phyloP scores from a whole-genome alignment of 2,329 filamentous ascomycete species.

The Metarhizium guizhouense region DNA sequence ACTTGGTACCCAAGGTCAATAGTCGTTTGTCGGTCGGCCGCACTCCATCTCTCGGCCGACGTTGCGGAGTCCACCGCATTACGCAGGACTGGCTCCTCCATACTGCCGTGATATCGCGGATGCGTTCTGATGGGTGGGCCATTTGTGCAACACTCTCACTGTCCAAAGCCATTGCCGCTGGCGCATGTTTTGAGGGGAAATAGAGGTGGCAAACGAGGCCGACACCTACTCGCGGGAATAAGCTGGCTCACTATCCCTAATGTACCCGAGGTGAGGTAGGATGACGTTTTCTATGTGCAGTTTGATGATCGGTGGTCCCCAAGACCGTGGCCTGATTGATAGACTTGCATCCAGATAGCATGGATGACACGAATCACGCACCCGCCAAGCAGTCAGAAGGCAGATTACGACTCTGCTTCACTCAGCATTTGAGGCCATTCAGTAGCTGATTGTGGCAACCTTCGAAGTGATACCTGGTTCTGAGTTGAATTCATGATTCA shows the following conservation, averaged over 20 bases:
- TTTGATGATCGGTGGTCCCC: neutral
- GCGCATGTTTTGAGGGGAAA: neutral
- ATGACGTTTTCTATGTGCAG: neutral
- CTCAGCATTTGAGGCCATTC: no score
- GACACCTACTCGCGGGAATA: neutral
- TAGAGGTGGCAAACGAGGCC: neutral
- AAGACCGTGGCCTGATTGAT: neutral
- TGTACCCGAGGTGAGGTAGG: neutral
- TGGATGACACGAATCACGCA: neutral
- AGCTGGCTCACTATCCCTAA: neutral
- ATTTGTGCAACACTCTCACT: neutral
- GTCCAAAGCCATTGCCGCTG: neutral
- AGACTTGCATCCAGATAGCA: neutral
- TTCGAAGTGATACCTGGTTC: no score
- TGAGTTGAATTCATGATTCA: no score
- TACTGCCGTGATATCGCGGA: neutral
- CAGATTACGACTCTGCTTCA: no score
- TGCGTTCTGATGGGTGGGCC: neutral
- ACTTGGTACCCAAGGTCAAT: neutral
- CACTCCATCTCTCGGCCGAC: neutral
- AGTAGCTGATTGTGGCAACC: no score
- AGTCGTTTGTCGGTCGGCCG: neutral
- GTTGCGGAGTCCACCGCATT: neutral
- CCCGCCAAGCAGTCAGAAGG: neutral
- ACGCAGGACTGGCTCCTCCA: no score